phyloP scores from a whole-genome alignment of 768 basidiomycete genomes.

The Russula sp. region DNA sequence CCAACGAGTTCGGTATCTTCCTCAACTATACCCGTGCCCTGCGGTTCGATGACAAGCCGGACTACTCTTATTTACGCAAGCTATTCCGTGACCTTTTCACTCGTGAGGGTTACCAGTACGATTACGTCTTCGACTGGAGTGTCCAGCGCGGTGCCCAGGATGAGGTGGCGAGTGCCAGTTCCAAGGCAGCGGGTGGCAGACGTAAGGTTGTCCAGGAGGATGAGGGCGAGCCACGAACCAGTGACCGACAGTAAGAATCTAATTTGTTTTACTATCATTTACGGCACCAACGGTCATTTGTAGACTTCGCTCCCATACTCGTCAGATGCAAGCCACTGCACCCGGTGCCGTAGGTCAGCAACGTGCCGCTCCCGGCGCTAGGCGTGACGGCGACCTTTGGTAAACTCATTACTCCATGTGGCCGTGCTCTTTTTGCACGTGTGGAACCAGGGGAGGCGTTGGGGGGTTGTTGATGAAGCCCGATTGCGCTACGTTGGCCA shows the following conservation, averaged over 20 bases:
- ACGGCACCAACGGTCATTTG: conserved; percentile 11
- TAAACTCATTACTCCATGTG: conserved; percentile 26
- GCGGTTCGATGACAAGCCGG: conserved; percentile 99
- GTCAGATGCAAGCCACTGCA: conserved; percentile 60
- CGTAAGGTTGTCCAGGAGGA: conserved; percentile 82
- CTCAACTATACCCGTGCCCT: conserved; percentile 98
- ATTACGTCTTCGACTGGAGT: conserved; percentile 99
- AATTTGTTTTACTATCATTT: conserved; percentile 20
- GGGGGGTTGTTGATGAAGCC: conserved; percentile 29
- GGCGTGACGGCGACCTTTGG: conserved; percentile 43
- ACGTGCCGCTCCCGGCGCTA: conserved; percentile 31
- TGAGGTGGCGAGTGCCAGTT: conserved; percentile 49
- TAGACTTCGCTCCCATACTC: conserved; percentile 84
- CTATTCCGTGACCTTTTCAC: conserved; percentile 98
- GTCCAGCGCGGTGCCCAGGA: conserved; percentile 77
- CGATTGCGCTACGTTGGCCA: conserved; percentile 29
- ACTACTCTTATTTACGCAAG: conserved; percentile 99
- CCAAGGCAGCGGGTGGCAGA: conserved; percentile 53
- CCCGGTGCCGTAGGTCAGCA: conserved; percentile 43
- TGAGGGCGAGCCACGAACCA: conserved; percentile 66
- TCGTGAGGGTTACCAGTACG: conserved; percentile 97
- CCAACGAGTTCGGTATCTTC: conserved; percentile 99
- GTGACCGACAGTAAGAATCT: conserved; percentile 70
- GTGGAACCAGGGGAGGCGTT: conserved; percentile 39
- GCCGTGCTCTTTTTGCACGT: conserved; percentile 31